Conservation (phyloP, 1,284 basidiomycete species). For the Vanrija sp. region DNA sequence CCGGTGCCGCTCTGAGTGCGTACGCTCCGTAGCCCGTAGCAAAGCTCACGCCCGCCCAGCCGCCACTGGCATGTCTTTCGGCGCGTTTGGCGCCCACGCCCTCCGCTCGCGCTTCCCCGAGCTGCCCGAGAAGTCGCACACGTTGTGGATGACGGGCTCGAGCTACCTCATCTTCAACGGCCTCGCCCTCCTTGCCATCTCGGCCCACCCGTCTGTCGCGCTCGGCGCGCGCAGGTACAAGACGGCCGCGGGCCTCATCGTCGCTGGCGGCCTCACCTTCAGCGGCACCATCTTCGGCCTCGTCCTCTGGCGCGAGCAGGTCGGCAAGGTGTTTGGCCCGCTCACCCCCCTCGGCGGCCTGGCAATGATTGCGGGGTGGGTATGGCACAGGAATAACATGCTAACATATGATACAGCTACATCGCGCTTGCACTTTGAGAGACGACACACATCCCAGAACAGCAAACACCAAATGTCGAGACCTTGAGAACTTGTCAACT, state of each 20-base stretch:
- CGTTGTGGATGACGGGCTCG: conserved; percentile 42
- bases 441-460: background rate
- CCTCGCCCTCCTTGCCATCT: conserved; percentile 65
- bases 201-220: conserved; percentile 65
- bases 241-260: conserved; percentile 65
- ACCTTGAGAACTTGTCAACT: background rate
- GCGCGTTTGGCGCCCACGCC: conserved; percentile 48
- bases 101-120: conserved; percentile 39
- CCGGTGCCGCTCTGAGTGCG: conserved; percentile 39
- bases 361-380: conserved; percentile 73
- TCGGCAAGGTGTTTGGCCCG: conserved; percentile 62
- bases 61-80: conserved; percentile 44
- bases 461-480: background rate
- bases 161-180: conserved; percentile 63
- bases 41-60: conserved; percentile 25
- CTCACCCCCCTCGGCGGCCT: conserved; percentile 70
- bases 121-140: conserved; percentile 32
- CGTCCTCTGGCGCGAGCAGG: conserved; percentile 58
- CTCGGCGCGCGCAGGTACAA: conserved; percentile 49
- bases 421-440: conserved; percentile 22
- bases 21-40: background rate
- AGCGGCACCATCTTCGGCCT: conserved; percentile 67
- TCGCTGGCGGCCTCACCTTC: conserved; percentile 62
- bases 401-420: conserved; percentile 20
- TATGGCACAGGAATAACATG: conserved; percentile 7